These are phyloP conservation scores for Delitschia confertaspora DNA, from an alignment of 495 filamentous ascomycete species.

Conservation along the genomic window DNA sequence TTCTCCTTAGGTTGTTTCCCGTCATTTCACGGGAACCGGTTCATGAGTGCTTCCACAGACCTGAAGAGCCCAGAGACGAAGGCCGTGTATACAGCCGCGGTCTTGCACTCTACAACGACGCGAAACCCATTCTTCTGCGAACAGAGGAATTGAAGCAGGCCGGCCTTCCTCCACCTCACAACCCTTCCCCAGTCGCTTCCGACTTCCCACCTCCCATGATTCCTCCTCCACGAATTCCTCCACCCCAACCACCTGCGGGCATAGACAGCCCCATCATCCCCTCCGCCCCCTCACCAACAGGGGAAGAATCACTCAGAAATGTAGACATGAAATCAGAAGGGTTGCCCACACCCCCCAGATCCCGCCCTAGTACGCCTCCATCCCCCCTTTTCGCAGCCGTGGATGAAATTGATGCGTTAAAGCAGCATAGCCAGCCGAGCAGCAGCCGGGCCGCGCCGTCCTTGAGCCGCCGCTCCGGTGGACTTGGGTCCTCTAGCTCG, in stretches of 20 bases:
- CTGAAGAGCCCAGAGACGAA: conserved; percentile 35
- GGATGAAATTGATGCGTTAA: conserved; percentile 22
- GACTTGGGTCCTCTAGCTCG: neutral
- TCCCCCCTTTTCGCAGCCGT: conserved; percentile 25
- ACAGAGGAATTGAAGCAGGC: conserved; percentile 20
- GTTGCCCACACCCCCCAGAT: conserved; percentile 5
- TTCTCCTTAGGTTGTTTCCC: conserved; percentile 49
- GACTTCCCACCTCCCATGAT: conserved; percentile 26
- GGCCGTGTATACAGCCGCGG: conserved; percentile 47
- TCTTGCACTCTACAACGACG: conserved; percentile 47
- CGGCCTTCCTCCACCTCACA: conserved; percentile 18
- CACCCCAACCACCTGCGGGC: conserved; percentile 9
- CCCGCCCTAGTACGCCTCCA: conserved; percentile 12
- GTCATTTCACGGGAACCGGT: conserved; percentile 47
- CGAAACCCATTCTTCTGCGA: conserved; percentile 37
- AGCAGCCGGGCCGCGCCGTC: conserved; percentile 7
- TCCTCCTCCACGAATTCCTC: conserved; percentile 16
- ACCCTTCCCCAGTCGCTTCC: conserved; percentile 16
- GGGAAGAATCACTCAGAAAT: neutral
- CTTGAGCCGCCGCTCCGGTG: conserved; percentile 11
- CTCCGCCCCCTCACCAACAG: neutral
- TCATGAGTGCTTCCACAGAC: conserved; percentile 44
- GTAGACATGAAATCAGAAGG: too few relatives aligned
- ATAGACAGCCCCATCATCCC: conserved; percentile 12
- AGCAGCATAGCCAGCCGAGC: neutral